phyloP scores from a whole-genome alignment of 257 asterid species.

The Nicotiana paniculata region DNA sequence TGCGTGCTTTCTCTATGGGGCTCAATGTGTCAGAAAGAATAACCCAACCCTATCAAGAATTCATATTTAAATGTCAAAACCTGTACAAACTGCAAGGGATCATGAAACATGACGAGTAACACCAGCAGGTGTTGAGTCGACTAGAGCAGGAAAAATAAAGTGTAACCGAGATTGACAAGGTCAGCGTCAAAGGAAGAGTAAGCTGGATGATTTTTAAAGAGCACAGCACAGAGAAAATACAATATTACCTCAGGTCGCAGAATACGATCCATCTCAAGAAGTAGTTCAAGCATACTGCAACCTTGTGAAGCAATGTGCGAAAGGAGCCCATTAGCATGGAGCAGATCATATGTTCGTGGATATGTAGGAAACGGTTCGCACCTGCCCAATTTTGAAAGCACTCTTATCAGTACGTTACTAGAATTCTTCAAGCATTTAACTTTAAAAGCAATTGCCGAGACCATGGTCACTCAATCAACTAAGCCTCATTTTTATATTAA shows the following conservation, averaged over 20 bases:
- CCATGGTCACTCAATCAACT: background rate
- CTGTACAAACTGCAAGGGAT: background rate
- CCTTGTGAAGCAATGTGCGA: constrained; percentile 42
- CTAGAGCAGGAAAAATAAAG: background rate
- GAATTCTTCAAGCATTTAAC: background rate
- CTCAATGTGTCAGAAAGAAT: constrained; percentile 61
- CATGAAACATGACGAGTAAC: background rate
- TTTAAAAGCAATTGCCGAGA: background rate
- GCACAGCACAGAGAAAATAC: background rate
- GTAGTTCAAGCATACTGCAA: constrained; percentile 51
- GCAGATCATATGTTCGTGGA: constrained; percentile 92
- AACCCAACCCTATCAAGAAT: constrained; percentile 72
- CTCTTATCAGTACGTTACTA: background rate
- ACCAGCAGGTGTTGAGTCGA: background rate
- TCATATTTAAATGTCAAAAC: background rate
- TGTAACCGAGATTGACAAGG: background rate
- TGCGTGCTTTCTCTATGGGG: constrained; percentile 54
- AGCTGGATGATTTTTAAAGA: background rate
- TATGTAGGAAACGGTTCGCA: constrained; percentile 95
- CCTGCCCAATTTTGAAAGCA: constrained; percentile 33
- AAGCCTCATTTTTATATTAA: background rate
- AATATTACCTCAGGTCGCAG: constrained; percentile 79
- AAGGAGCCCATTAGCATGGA: constrained; percentile 71
- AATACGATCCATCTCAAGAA: constrained; percentile 87
- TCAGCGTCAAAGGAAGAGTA: background rate